Evolutionary conservation across 371 early-diverging fungal genomes (phyloP).

Genomic region (Gilbertella persicaria): DNA sequence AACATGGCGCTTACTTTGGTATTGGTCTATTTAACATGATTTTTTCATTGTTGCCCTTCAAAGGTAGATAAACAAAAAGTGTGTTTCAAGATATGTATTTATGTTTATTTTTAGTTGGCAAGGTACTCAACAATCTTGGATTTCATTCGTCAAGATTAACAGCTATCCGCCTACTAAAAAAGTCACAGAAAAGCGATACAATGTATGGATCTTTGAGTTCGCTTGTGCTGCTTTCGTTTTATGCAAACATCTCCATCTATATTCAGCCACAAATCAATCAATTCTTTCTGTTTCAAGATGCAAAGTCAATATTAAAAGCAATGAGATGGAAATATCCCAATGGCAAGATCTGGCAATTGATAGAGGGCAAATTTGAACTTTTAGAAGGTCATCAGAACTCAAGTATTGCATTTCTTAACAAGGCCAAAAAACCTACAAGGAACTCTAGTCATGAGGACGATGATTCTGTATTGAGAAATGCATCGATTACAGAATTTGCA

Average conservation of each 20-base stretch:
- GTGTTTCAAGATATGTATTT: background rate
- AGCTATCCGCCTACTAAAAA: conserved; percentile 18
- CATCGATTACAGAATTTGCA: conserved; percentile 18
- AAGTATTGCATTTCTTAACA: conserved; percentile 16
- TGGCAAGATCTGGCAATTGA: conserved; percentile 20
- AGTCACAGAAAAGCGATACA: conserved; percentile 16
- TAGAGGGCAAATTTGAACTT: conserved; percentile 25
- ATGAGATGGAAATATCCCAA: conserved; percentile 20
- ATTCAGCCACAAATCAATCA: conserved; percentile 18
- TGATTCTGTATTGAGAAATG: background rate
- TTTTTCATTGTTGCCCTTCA: conserved; percentile 29
- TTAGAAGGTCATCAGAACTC: conserved; percentile 15
- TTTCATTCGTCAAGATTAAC: conserved; percentile 19
- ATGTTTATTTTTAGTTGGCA: conserved; percentile 15
- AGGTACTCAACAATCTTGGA: conserved; percentile 23
- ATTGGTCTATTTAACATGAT: conserved; percentile 33
- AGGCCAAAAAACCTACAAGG: conserved; percentile 3
- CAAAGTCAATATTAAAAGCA: conserved; percentile 8
- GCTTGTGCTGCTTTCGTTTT: conserved; percentile 23
- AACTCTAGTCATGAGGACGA: background rate
- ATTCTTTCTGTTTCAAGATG: conserved; percentile 13
- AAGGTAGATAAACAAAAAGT: conserved; percentile 19
- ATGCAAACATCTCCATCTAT: conserved; percentile 27
- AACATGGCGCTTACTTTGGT: conserved; percentile 33
- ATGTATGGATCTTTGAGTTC: conserved; percentile 28